Evolutionary conservation across 2,329 filamentous ascomycete genomes (phyloP).

Genomic region (Talaromyces verruculosus): DNA sequence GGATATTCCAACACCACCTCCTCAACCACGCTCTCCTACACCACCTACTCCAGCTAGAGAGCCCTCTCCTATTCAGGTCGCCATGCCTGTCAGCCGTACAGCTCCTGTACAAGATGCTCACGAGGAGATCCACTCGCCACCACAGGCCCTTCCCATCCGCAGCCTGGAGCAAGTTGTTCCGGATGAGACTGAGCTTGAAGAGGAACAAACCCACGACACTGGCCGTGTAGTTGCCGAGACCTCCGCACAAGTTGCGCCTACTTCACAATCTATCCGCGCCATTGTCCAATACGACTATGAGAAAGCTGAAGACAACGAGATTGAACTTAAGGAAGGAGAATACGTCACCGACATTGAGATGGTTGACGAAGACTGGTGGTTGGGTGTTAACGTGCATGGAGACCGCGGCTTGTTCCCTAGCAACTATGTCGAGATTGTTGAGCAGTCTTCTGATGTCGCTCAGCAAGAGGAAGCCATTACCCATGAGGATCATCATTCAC

Average conservation of each 20-base stretch:
- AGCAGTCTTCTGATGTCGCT: slow-evolving; percentile 47
- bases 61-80: slow-evolving; percentile 77
- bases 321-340: slow-evolving; percentile 86
- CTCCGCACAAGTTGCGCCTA: slow-evolving; percentile 51
- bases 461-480: slow-evolving; percentile 27
- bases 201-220: slow-evolving; percentile 60
- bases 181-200: slow-evolving; percentile 60
- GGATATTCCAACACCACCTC: slow-evolving; percentile 41
- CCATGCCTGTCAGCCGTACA: slow-evolving; percentile 75
- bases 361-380: slow-evolving; percentile 99
- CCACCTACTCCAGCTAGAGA: slow-evolving; percentile 55
- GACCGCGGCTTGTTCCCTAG: slow-evolving; percentile 91
- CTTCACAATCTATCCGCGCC: slow-evolving; percentile 66
- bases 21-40: slow-evolving; percentile 49
- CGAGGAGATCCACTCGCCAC: slow-evolving; percentile 43
- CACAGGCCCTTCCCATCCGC: slow-evolving; percentile 58
- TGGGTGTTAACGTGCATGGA: slow-evolving; percentile 82
- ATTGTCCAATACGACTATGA: slow-evolving; percentile 93
- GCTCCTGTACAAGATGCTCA: slow-evolving; percentile 45
- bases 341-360: slow-evolving; percentile 89
- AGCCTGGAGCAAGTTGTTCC: slow-evolving; percentile 64
- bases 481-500: neutral
- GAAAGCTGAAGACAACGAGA: slow-evolving; percentile 95
- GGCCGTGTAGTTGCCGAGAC: slow-evolving; percentile 61
- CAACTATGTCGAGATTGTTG: slow-evolving; percentile 90